These are phyloP conservation scores for Cystobasidium slooffiae DNA, from an alignment of 1,284 basidiomycete species.

Conservation along the genomic window DNA sequence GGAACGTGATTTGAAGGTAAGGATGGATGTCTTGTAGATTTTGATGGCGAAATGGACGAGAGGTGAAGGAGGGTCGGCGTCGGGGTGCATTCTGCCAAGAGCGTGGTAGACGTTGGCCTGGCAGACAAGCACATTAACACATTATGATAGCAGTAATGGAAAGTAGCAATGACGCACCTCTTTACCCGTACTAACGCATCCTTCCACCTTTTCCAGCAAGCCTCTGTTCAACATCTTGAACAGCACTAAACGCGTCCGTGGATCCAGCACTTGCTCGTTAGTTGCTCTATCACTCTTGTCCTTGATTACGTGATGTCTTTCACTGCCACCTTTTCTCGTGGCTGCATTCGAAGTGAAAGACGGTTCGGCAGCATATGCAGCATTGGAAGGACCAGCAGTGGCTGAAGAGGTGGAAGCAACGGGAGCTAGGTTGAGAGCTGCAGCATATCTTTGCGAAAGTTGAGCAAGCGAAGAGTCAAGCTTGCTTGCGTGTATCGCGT, in stretches of 20 bases:
- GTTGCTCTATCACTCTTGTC: conserved; percentile 94
- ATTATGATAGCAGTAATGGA: too few relatives aligned
- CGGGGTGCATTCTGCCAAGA: conserved; percentile 54
- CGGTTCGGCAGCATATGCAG: conserved; percentile 42
- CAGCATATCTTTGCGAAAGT: conserved; percentile 39
- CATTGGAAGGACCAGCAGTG: conserved; percentile 19
- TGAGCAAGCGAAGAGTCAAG: conserved; percentile 42
- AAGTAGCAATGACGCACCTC: conserved; percentile 64
- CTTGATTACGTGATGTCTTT: conserved; percentile 75
- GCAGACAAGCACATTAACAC: not conserved
- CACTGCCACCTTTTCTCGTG: conserved; percentile 85
- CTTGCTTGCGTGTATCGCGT: conserved; percentile 41
- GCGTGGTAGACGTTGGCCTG: conserved; percentile 91
- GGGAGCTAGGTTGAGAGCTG: conserved; percentile 42
- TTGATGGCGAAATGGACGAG: conserved; percentile 78
- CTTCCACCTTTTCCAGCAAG: conserved; percentile 82
- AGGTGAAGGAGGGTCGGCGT: conserved; percentile 44
- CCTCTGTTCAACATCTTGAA: conserved; percentile 92
- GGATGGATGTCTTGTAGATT: conserved; percentile 98
- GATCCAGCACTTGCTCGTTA: conserved; percentile 90
- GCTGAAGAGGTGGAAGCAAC: conserved; percentile 46
- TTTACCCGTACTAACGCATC: conserved; percentile 93
- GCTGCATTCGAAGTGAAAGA: conserved; percentile 71
- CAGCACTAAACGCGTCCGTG: conserved; percentile 83
- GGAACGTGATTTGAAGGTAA: conserved; percentile 95